These are phyloP conservation scores for Globisporangium polare DNA, from an alignment of 352 stramenopile species.

Conservation along the genomic window DNA sequence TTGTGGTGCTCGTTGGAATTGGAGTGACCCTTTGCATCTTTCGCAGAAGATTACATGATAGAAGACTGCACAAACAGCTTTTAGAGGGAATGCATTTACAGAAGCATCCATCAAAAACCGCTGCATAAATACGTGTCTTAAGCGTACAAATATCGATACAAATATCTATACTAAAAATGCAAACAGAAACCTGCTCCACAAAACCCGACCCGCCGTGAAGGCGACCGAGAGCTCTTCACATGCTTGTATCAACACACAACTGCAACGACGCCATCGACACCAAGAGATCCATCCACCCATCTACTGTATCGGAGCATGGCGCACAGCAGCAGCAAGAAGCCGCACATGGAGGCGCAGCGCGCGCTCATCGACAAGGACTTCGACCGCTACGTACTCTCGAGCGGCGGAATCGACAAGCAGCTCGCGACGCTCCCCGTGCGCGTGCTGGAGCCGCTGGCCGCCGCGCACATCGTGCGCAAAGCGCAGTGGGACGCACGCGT, in stretches of 20 bases:
- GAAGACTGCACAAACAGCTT: background rate
- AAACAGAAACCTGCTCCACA: background rate
- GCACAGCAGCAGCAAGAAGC: constrained; percentile 8
- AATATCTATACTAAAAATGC: background rate
- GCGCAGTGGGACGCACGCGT: constrained; percentile 72
- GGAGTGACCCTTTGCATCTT: background rate
- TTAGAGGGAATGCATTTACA: background rate
- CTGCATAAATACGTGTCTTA: background rate
- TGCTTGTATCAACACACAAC: constrained; percentile 2
- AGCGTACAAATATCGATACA: constrained; percentile 5
- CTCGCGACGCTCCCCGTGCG: constrained; percentile 23
- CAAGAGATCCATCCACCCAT: constrained; percentile 6
- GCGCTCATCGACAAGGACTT: constrained; percentile 75
- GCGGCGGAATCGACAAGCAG: constrained; percentile 27
- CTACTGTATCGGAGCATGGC: constrained; percentile 8
- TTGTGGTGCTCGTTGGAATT: background rate
- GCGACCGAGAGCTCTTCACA: background rate
- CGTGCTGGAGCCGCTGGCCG: constrained; percentile 41
- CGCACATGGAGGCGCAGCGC: constrained; percentile 60
- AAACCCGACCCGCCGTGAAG: background rate
- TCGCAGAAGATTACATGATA: background rate
- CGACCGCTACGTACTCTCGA: constrained; percentile 65
- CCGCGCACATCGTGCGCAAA: constrained; percentile 48
- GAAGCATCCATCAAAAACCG: background rate
- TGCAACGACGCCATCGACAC: background rate